These are phyloP conservation scores for Populus nigra DNA, from an alignment of 345 rosid genomes.

Conservation along the genomic window DNA sequence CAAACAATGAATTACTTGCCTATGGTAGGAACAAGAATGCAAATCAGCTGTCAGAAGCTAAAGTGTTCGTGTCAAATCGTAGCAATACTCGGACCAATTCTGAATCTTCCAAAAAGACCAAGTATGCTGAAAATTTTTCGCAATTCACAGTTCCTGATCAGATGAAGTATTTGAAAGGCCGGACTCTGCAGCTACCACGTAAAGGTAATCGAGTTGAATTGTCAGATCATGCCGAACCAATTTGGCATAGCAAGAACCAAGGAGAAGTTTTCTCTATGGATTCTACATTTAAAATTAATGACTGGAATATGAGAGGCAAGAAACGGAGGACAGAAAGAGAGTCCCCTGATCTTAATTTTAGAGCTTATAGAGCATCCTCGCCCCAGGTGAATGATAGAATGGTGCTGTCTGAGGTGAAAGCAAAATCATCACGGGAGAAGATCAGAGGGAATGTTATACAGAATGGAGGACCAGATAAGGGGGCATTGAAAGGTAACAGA, in stretches of 20 bases:
- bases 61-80: constrained; percentile 29
- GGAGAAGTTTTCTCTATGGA: constrained; percentile 49
- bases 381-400: constrained; percentile 57
- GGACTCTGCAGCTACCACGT: constrained; percentile 23
- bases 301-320: constrained; percentile 59
- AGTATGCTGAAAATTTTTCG: constrained; percentile 41
- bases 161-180: constrained; percentile 53
- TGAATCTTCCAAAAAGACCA: constrained; percentile 2
- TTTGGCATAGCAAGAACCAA: constrained; percentile 46
- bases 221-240: constrained; percentile 39
- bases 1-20: constrained; percentile 46
- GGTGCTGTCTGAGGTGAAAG: constrained; percentile 51
- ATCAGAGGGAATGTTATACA: constrained; percentile 45
- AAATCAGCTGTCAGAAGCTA: constrained; percentile 34
- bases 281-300: constrained; percentile 51
- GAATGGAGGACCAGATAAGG: constrained; percentile 48
- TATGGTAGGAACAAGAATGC: constrained; percentile 40
- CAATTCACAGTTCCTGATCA: constrained; percentile 50
- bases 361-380: constrained; percentile 47
- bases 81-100: constrained; percentile 22
- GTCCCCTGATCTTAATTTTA: constrained; percentile 52
- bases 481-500: constrained; percentile 45
- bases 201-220: constrained; percentile 55
- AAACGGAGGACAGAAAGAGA: constrained; percentile 57
- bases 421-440: constrained; percentile 55